Percentiles rank a stretch among this genome's conserved stretches.
Conservation (phyloP, 1,139 yeast genomes). For the Kluyveromyces marxianus region DNA sequence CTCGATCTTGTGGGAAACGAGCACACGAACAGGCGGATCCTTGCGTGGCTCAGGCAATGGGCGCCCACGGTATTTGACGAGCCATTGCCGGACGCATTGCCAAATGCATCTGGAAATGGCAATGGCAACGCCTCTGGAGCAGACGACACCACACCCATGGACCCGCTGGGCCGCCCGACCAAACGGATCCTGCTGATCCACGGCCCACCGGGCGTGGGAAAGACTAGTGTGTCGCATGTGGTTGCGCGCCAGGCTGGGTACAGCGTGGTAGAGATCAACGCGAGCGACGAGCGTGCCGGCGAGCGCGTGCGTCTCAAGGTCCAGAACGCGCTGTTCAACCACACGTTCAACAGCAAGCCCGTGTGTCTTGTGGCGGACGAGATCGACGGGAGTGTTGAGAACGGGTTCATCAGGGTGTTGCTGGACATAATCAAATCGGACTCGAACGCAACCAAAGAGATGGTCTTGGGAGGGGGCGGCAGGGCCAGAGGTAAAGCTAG, state of each 20-base stretch:
- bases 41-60: constrained; percentile 84
- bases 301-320: constrained; percentile 51
- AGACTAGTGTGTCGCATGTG: constrained; percentile 82
- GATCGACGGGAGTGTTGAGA: constrained; percentile 81
- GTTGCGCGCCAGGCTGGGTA: constrained; percentile 80
- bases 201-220: constrained; percentile 97
- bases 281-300: constrained; percentile 76
- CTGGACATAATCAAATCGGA: constrained; percentile 57
- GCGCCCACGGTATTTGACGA: constrained; percentile 55
- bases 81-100: constrained; percentile 20
- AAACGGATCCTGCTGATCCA: constrained; percentile 63
- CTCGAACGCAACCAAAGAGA: constrained; percentile 38
- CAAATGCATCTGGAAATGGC: not conserved
- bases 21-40: constrained; percentile 56
- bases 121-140: constrained; percentile 7
- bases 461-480: constrained; percentile 11
- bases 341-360: constrained; percentile 52
- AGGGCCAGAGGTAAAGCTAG: constrained; percentile 8
- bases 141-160: constrained; percentile 26
- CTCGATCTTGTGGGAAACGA: constrained; percentile 79
- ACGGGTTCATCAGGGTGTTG: constrained; percentile 68
- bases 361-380: constrained; percentile 83
- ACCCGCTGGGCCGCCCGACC: constrained; percentile 64
- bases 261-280: constrained; percentile 76
- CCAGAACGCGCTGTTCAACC: constrained; percentile 61